Conservation (phyloP, 1,284 basidiomycete genomes). For the Cryptococcus amylolentus region DNA sequence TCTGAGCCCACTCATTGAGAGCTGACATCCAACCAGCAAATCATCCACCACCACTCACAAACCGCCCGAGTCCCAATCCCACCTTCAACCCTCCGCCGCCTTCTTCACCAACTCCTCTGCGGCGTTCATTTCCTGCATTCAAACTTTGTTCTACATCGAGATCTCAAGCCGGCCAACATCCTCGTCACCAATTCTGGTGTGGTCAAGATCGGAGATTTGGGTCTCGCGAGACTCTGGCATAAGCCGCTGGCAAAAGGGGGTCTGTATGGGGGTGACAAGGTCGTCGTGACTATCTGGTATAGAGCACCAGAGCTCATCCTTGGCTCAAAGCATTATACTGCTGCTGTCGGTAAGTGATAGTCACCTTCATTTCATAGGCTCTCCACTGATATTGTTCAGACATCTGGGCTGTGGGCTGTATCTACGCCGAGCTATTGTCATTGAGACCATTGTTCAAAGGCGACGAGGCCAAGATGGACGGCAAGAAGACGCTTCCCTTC, state of each 20-base stretch:
- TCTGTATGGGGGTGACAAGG: slow-evolving; percentile 81
- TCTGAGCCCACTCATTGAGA: not conserved
- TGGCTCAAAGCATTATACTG: slow-evolving; percentile 94
- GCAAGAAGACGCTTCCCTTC: slow-evolving; percentile 80
- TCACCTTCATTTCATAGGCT: not conserved
- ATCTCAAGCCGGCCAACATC: slow-evolving; percentile 98
- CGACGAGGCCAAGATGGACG: slow-evolving; percentile 92
- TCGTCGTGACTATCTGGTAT: slow-evolving; percentile 99
- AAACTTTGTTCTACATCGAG: slow-evolving; percentile 90
- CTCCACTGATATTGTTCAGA: slow-evolving; percentile 52
- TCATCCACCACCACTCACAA: slow-evolving; percentile 95
- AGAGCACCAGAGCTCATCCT: slow-evolving; percentile 91
- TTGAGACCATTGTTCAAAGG: slow-evolving; percentile 97
- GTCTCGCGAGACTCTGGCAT: slow-evolving; percentile 73
- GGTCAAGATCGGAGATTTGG: slow-evolving; percentile 97
- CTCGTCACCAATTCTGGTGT: slow-evolving; percentile 83
- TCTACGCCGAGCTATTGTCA: slow-evolving; percentile 90
- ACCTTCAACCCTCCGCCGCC: slow-evolving; percentile 77
- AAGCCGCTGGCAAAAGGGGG: slow-evolving; percentile 43
- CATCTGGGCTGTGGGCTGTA: slow-evolving; percentile 95
- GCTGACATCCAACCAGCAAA: slow-evolving; percentile 63
- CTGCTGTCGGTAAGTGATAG: slow-evolving; percentile 62
- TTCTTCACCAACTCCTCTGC: slow-evolving; percentile 93
- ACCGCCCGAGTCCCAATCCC: slow-evolving; percentile 72
- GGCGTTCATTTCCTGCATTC: slow-evolving; percentile 93